These are phyloP conservation scores for Arthroderma sp. DNA, from an alignment of 2,329 filamentous ascomycete genomes.

Conservation along the genomic window DNA sequence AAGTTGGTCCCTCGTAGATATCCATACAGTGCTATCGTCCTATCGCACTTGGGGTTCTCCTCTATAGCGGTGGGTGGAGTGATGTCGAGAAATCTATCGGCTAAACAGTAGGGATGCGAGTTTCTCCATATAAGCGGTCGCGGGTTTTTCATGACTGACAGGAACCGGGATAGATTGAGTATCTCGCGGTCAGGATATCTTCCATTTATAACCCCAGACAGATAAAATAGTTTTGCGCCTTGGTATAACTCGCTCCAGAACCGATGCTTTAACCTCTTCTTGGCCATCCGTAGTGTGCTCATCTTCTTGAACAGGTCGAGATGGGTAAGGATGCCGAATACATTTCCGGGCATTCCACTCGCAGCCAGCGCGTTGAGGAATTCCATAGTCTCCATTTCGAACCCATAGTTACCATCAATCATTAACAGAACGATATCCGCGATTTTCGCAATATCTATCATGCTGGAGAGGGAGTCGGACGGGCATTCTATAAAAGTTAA, in stretches of 20 bases:
- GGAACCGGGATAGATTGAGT: slow-evolving; percentile 85
- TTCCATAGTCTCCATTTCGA: slow-evolving; percentile 99
- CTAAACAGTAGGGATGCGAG: slow-evolving; percentile 82
- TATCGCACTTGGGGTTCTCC: slow-evolving; percentile 75
- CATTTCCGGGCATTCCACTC: slow-evolving; percentile 95
- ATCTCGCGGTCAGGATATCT: slow-evolving; percentile 93
- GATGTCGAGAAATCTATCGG: slow-evolving; percentile 89
- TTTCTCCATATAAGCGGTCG: slow-evolving; percentile 94
- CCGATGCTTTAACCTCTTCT: slow-evolving; percentile 89
- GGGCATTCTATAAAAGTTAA: slow-evolving; percentile 95
- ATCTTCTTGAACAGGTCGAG: slow-evolving; percentile 91
- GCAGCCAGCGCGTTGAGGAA: slow-evolving; percentile 89
- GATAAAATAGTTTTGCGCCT: slow-evolving; percentile 90
- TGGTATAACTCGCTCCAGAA: slow-evolving; percentile 97
- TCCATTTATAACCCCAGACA: slow-evolving; percentile 92
- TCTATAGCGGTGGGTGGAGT: slow-evolving; percentile 89
- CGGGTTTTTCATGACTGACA: slow-evolving; percentile 98
- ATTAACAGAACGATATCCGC: slow-evolving; percentile 94
- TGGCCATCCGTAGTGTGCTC: slow-evolving; percentile 78
- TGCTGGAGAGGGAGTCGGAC: slow-evolving; percentile 80
- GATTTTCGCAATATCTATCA: slow-evolving; percentile 95
- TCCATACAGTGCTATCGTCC: slow-evolving; percentile 80
- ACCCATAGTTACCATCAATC: slow-evolving; percentile 98
- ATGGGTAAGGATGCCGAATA: slow-evolving; percentile 94
- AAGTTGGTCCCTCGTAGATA: slow-evolving; percentile 95